Conservation (phyloP, 495 filamentous ascomycete genomes). For the Cercophora sp. region DNA sequence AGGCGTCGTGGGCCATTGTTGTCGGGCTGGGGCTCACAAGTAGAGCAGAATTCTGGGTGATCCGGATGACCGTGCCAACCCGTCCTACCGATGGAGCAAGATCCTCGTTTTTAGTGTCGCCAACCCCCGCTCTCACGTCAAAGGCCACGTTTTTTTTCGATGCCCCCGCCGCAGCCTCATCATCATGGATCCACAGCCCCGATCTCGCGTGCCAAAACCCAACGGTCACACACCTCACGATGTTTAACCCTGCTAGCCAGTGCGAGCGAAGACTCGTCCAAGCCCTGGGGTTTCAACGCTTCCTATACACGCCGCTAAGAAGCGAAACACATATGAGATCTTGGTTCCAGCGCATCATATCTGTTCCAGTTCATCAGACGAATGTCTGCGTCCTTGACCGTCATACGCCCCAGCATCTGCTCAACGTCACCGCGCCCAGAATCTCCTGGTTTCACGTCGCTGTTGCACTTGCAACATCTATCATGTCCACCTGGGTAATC, state of each 20-base stretch:
- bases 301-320: too few relatives aligned
- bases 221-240: too few relatives aligned
- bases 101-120: too few relatives aligned
- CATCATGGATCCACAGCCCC: too few relatives aligned
- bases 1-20: neutral
- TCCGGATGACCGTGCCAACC: too few relatives aligned
- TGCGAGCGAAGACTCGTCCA: too few relatives aligned
- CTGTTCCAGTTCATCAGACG: neutral
- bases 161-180: too few relatives aligned
- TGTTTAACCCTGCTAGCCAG: too few relatives aligned
- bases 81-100: too few relatives aligned
- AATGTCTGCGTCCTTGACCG: neutral
- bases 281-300: too few relatives aligned
- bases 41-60: neutral
- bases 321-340: too few relatives aligned
- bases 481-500: neutral
- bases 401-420: neutral
- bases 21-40: neutral
- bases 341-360: too few relatives aligned
- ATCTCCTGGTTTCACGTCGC: constrained; percentile 2
- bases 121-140: neutral
- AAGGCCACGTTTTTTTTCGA: neutral
- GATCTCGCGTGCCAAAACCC: neutral
- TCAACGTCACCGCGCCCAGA: neutral
- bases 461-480: neutral